Evolutionary conservation across 75 land plant genomes (phyloP), one percentile per base, ranked within the genome.

Genomic region (Cupressus sempervirens): DNA sequence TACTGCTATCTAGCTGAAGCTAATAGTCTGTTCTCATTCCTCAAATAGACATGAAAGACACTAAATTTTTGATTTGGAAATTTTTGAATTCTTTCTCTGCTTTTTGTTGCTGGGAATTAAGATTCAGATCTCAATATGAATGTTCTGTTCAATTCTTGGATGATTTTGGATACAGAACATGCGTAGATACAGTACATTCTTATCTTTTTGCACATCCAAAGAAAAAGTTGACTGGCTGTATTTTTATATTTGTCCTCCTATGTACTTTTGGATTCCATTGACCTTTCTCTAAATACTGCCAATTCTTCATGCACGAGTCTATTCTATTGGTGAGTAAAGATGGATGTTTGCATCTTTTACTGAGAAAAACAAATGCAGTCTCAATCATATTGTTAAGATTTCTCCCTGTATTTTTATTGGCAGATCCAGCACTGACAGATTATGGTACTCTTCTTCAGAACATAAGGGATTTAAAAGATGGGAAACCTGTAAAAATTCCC

Each of bases 381-480:
- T 26, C 53, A 50, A 14, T 26, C 82, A 81, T 36, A 41, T 46
- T 43, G 29, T 43, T 48, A 43, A 41, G 50, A 20, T 7, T 43
- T 81, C 40, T 81, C 52, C 38, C 82, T 23, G 8, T 40, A 16
- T 41, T 85, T 40, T 14, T 43, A 34, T 43, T 52, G 67, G 68
- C 90, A 88, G 90, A 89, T 84, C 90, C 90, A 16, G 74, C 90
- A 40, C 83, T 89, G 70, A 89, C 86, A 68, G 90, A 89, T 73
- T 89, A 89, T 82, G 90, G 87, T 35, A 86, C 90, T 34, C 83
- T 89, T 16, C 89, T 89, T 43, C 77, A 89, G 40, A 89, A 89
- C 50, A 87, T 89, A 23, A 67, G 54, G 46, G 85, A 84, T 74
- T 70, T 89, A 20, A 87, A 86, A 43, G 83, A 29, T 79, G 86